Base-by-base conservation (phyloP, 257 asterid genomes). In the Eucommia ulmoides region DNA sequence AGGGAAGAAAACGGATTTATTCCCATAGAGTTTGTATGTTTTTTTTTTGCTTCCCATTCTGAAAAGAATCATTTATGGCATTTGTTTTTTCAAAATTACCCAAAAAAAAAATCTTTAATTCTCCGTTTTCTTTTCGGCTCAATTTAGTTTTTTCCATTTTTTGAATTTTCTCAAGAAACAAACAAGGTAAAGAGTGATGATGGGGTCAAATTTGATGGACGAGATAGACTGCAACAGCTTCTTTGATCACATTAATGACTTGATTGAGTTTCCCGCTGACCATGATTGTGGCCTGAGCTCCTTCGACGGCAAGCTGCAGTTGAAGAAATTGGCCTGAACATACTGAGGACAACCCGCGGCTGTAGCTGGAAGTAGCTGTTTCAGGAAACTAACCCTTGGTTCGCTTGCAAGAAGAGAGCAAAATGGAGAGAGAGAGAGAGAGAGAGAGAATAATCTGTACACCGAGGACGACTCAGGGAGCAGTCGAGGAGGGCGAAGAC, bases 161-260 rank as follows among this genome's bases (percentile, higher is more conserved):
- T 29, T 29, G 38, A 5, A 29, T 29, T 29, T 60, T 69, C 62
- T 15, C 69, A 67, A 74, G 70, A 22, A 3, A 48, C 49, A 26
- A 38, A 47, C n/a, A 49, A 14, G 22, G 18, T 7, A 33, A 53
- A 42, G 44, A 44, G 52, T 20, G n/a, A 62, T 46, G 51, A 82
- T 83, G 95, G 89, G 60, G 59, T 61, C 92, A 45, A 80, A 72
- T 57, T 69, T 67, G 62, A 51, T 57, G 44, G 97, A 86, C 49
- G 99, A 86, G 48, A 65, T 74, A 4, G 97, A 83, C 60, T 78
- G 94, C 18, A 83, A 74, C 8, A 83, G 72, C 85, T 86, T 81
- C 66, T 86, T 86, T 55, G 97, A 86, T 53, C 93, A 91, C 66
- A 72, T 91, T 48, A 97, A 91, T 54, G 99, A 91, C 61, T 72